These are phyloP conservation scores for Xylaria curta DNA, from an alignment of 495 filamentous ascomycete species.

Conservation along the genomic window DNA sequence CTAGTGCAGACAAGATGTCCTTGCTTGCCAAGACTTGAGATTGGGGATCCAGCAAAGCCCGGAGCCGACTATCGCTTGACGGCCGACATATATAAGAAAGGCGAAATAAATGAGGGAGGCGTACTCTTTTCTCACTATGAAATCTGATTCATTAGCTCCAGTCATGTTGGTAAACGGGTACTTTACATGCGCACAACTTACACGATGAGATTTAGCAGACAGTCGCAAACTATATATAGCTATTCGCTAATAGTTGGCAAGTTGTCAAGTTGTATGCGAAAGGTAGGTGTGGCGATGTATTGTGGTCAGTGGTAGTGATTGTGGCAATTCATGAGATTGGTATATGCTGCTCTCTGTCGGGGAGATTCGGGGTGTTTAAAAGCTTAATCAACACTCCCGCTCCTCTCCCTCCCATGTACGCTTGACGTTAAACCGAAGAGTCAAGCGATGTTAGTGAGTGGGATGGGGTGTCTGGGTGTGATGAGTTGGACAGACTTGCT, in stretches of 20 bases:
- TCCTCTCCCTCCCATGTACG: not conserved
- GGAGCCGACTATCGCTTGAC: slow-evolving; percentile 18
- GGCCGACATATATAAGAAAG: slow-evolving; percentile 15
- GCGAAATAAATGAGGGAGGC: not conserved
- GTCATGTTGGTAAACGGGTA: not conserved
- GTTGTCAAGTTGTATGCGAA: slow-evolving; percentile 3
- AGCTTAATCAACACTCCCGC: slow-evolving; percentile 7
- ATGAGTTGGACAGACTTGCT: slow-evolving; percentile 16
- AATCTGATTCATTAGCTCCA: not conserved
- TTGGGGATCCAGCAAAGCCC: slow-evolving; percentile 22
- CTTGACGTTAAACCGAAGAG: slow-evolving; percentile 1
- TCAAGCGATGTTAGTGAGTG: slow-evolving; percentile 17
- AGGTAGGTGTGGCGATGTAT: slow-evolving; percentile 11
- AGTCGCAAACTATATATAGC: not conserved
- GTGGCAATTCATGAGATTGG: slow-evolving; percentile 4
- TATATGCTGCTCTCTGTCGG: slow-evolving; percentile 1
- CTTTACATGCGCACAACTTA: slow-evolving; percentile 11
- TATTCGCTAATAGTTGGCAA: not conserved
- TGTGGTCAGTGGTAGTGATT: not conserved
- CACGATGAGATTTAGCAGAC: not conserved
- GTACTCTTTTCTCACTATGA: slow-evolving; percentile 2
- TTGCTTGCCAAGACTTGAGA: slow-evolving; percentile 1
- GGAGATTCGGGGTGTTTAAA: slow-evolving; percentile 23
- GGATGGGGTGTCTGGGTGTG: slow-evolving; percentile 25
- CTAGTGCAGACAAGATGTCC: not conserved